Base-by-base conservation (phyloP, 768 basidiomycete genomes). In the Suillus cothurnatus region DNA sequence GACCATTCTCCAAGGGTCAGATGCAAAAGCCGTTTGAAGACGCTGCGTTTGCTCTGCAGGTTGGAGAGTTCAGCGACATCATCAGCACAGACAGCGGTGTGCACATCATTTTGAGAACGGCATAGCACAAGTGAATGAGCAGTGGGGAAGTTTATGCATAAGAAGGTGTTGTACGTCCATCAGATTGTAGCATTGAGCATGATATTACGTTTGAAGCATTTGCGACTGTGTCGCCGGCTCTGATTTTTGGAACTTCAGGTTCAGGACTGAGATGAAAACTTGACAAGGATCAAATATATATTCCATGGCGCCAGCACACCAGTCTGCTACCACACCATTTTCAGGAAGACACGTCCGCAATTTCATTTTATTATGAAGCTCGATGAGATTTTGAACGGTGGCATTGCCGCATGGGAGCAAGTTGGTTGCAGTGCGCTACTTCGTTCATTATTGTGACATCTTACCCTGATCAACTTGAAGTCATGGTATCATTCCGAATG, bases 1-100 rank as follows among this genome's bases (percentile, higher is more conserved):
- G 97, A 0, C 83, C 82, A 82, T 99, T 99, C 72, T 85, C 84
- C 1, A 86, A 78, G 21, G 92, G 90, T 1, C 91, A 93, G 81
- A 99, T 99, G 97, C 97, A 99, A 79, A 95, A 93, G 79, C 90
- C 94, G 41, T 99, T 99, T 72, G 96, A 98, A 79, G 94, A 96
- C 36, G 92, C 93, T 38, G 81, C 93, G 14, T 96, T 85, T 76
- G 85, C 79, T 3, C 81, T 95, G 67, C 73, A 87, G 57, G 84
- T 90, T 26, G 92, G 89, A 9, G 78, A 92, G 78, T 89, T 95
- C 73, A 94, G 92, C 76, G 90, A 87, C 34, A 80, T 95, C 55
- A 86, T 98, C 73, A 87, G 86, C 71, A 92, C 97, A 55, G 96
- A 99, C 69, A 96, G 94, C 70, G 97, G 97, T 23, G 94, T 98